Percentiles rank a stretch among this genome's conserved stretches.
phyloP scores from a whole-genome alignment of 2,329 filamentous ascomycete genomes.

The Peltaster fructicola region DNA sequence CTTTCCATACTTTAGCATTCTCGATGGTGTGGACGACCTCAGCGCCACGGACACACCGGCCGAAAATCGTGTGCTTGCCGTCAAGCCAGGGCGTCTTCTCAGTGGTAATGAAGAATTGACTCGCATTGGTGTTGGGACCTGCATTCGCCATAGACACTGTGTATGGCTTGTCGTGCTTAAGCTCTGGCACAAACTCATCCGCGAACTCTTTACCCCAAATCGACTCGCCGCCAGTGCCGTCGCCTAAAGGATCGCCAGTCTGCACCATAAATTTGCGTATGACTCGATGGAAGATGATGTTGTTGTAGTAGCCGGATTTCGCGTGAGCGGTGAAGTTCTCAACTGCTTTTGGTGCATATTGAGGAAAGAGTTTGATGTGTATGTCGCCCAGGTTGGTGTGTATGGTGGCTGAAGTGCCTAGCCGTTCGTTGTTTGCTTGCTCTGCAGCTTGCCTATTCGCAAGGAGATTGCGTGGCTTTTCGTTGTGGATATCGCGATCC shows the following conservation, averaged over 20 bases:
- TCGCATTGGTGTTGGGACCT: conserved; percentile 84
- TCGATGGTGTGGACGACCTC: conserved; percentile 96
- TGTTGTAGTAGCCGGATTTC: conserved; percentile 86
- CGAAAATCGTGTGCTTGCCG: conserved; percentile 91
- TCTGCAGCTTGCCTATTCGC: conserved; percentile 32
- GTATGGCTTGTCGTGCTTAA: conserved; percentile 91
- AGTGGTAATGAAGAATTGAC: conserved; percentile 96
- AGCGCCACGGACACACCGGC: conserved; percentile 70
- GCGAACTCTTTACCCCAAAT: conserved; percentile 89
- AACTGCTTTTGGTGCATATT: conserved; percentile 81
- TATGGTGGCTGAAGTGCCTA: conserved; percentile 62
- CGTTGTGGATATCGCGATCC: conserved; percentile 82
- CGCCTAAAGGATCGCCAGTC: conserved; percentile 67
- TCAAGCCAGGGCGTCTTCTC: conserved; percentile 96
- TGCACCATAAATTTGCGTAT: conserved; percentile 99
- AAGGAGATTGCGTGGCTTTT: conserved; percentile 55
- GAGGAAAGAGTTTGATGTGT: conserved; percentile 78
- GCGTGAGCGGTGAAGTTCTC: conserved; percentile 95
- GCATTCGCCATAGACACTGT: conserved; percentile 97
- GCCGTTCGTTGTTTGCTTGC: conserved; percentile 45
- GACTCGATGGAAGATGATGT: conserved; percentile 90
- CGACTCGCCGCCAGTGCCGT: conserved; percentile 76
- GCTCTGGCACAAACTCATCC: conserved; percentile 68
- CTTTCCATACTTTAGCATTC: conserved; percentile 68
- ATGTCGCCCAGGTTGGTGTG: conserved; percentile 94